Base-by-base conservation (phyloP, 2,329 filamentous ascomycete genomes). In the Penicillium polonicum region DNA sequence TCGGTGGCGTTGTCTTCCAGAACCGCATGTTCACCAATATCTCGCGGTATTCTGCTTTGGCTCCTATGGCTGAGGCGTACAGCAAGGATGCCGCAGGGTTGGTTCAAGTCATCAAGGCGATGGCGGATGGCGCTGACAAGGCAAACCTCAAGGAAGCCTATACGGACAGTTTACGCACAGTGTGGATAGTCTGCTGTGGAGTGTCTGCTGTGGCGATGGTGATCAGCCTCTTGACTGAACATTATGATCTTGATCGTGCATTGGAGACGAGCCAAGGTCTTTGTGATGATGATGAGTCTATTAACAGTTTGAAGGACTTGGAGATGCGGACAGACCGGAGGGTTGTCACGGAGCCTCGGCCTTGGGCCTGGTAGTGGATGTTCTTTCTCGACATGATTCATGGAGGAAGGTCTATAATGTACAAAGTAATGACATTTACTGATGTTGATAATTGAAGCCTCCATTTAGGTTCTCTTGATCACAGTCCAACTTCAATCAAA, bases 1-100 rank as follows among this genome's bases (percentile, higher is more conserved):
- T 89, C 51, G 84, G 85, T 2, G 87, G 88, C 4, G 85, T 87
- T 33, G 81, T 88, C 52, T 90, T 90, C 74, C 86, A 90, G 71
- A 90, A 89, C 62, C 79, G 80, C 56, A 83, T 88, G 73, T 76
- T 75, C 53, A 73, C 72, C 44, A 80, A 83, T 59, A 71, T 88
- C 44, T 62, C 76, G 15, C 75, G 70, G 2, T 80, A 80, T 45
- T 76, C 82, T 0, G 71, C 74, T 23, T 78, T 85, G 50, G 81
- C 80, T 0, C 70, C 72, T 7, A 71, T 77, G 55, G 82, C 83
- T 0, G 69, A 62, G 2, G 75, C 77, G 48, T 84, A 84, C 67
- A 82, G 82, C 12, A 77, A 79, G 52, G 83, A 88, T 68, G 83
- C 85, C 0, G 83, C 84, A 0, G 81, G 80, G 0, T 75, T 88